Conservation (phyloP, 257 asterid genomes). For the Fraxinus anomala region DNA sequence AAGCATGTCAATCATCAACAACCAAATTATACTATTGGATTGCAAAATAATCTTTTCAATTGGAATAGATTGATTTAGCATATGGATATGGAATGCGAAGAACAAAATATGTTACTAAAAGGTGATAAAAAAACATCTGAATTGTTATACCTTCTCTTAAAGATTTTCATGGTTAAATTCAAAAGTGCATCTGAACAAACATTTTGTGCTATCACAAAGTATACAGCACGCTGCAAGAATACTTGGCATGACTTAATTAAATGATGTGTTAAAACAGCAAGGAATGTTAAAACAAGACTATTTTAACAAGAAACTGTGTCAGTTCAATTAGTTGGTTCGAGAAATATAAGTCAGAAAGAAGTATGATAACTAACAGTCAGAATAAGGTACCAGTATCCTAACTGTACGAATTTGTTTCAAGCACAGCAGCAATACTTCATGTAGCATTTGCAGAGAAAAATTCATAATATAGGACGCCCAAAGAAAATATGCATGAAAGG, state of each 20-base stretch:
- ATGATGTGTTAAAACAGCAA: neutral
- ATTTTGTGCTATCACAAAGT: neutral
- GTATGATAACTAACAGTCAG: neutral
- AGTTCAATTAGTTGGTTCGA: neutral
- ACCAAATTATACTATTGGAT: neutral
- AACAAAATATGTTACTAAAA: neutral
- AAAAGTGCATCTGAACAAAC: neutral
- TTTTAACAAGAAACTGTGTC: neutral
- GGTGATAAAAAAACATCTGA: neutral
- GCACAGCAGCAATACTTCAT: neutral
- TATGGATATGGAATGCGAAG: constrained; percentile 13
- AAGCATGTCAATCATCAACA: constrained; percentile 10
- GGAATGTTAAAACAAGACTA: neutral
- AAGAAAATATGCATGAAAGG: constrained; percentile 3
- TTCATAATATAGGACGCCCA: neutral
- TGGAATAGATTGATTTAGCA: neutral
- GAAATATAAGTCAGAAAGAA: neutral
- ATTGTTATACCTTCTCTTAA: neutral
- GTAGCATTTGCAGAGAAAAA: constrained; percentile 18
- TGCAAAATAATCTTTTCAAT: neutral
- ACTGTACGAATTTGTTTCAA: neutral
- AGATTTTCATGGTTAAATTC: neutral
- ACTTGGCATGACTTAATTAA: neutral
- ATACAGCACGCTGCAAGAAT: neutral
- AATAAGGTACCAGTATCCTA: neutral